Percentiles rank a stretch among this genome's conserved stretches.
Evolutionary conservation across 106 monocot genomes (phyloP).

Genomic region (Dendrobium nobile): DNA sequence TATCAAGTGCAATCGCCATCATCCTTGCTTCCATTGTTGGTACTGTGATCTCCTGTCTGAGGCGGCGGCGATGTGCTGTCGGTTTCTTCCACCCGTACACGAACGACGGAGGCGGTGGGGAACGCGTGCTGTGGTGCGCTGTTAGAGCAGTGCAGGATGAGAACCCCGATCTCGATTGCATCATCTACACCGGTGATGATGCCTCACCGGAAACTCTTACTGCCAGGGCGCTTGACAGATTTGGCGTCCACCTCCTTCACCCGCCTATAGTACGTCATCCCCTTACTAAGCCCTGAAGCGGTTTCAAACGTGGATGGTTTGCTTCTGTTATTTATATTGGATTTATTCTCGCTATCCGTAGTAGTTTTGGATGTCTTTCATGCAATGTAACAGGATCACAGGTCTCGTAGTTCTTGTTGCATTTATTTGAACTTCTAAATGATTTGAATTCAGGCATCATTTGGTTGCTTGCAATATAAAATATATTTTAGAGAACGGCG

Average conservation of each 20-base stretch:
- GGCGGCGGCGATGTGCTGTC: constrained; percentile 24
- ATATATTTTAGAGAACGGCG: not conserved
- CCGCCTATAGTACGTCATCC: constrained; percentile 36
- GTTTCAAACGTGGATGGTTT: not conserved
- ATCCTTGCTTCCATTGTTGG: not conserved
- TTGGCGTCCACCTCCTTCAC: constrained; percentile 66
- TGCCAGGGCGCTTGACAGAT: constrained; percentile 65
- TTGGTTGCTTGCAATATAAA: not conserved
- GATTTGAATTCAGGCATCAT: not conserved
- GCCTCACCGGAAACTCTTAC: constrained; percentile 53
- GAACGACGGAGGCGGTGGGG: constrained; percentile 93
- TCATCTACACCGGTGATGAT: constrained; percentile 70
- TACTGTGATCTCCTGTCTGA: constrained; percentile 18
- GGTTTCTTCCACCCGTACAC: constrained; percentile 98
- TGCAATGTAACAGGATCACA: not conserved
- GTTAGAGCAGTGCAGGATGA: constrained; percentile 73
- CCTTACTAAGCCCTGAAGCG: not conserved
- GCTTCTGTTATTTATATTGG: not conserved
- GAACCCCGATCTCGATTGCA: constrained; percentile 45
- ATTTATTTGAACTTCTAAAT: not conserved
- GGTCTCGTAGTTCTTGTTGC: not conserved
- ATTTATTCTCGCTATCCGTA: not conserved
- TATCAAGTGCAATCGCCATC: constrained; percentile 8
- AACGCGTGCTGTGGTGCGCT: constrained; percentile 96
- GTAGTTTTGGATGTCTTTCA: not conserved